A percentile compares a stretch with the other conserved stretches of the same genome.
Evolutionary conservation across 805 yeast species (phyloP).

Genomic region (Candida lessepsii): DNA sequence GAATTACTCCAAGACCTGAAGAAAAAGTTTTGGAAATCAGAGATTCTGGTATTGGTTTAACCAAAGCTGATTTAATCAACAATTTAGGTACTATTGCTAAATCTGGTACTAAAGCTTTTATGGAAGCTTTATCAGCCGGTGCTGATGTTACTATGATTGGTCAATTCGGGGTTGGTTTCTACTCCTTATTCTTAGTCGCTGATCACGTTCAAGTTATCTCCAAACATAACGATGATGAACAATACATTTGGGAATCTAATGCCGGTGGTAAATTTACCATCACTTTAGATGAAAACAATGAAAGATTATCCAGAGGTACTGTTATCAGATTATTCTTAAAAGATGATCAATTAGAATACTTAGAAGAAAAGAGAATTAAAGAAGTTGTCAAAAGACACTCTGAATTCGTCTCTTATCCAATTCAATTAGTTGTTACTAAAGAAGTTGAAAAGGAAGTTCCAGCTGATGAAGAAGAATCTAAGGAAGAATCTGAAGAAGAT

Average conservation of each 20-base stretch:
- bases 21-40: constrained; percentile 92
- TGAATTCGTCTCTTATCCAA: constrained; percentile 98
- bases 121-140: constrained; percentile 99
- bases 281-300: constrained; percentile 83
- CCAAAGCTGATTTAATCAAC: constrained; percentile 98
- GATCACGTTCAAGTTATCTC: constrained; percentile 98
- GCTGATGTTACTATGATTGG: constrained; percentile 99
- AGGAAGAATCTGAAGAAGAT: constrained; percentile 56
- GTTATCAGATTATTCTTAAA: constrained; percentile 92
- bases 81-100: constrained; percentile 99
- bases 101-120: constrained; percentile 99
- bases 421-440: constrained; percentile 96
- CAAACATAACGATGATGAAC: constrained; percentile 98
- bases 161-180: constrained; percentile 99
- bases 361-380: constrained; percentile 99
- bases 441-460: constrained; percentile 98
- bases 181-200: constrained; percentile 98
- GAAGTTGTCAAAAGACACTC: constrained; percentile 99
- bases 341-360: constrained; percentile 98
- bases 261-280: constrained; percentile 99
- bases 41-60: constrained; percentile 99
- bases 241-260: constrained; percentile 99
- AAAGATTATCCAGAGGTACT: constrained; percentile 92
- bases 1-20: constrained; percentile 97
- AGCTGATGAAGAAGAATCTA: constrained; percentile 23